Percentiles rank a stretch among this genome's conserved stretches.
Evolutionary conservation across 2,329 filamentous ascomycete species (phyloP).

Genomic region (Amauroascus niger): DNA sequence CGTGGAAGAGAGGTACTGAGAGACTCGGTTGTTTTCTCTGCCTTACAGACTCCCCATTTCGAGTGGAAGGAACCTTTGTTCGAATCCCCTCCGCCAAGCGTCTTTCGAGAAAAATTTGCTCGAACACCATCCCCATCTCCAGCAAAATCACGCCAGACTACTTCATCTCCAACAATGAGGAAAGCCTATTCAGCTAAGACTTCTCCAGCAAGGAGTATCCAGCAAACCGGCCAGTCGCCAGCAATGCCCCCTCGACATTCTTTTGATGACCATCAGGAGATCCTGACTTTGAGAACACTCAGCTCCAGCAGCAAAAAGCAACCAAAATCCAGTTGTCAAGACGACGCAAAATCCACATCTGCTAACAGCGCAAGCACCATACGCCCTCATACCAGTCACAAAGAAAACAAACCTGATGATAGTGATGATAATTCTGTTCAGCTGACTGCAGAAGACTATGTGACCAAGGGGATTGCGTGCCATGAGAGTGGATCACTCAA

Average conservation of each 20-base stretch:
- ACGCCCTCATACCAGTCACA: constrained; percentile 30
- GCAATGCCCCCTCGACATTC: constrained; percentile 10
- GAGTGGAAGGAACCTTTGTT: constrained; percentile 54
- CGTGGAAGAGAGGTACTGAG: constrained; percentile 71
- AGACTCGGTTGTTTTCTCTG: constrained; percentile 51
- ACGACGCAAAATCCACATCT: constrained; percentile 44
- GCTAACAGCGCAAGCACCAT: constrained; percentile 57
- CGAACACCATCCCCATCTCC: constrained; percentile 29
- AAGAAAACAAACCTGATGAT: constrained; percentile 17
- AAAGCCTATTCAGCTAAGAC: constrained; percentile 22
- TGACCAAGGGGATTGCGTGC: constrained; percentile 78
- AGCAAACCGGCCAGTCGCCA: constrained; percentile 5
- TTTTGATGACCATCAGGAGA: constrained; percentile 13
- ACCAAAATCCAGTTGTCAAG: constrained; percentile 22
- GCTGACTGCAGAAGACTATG: constrained; percentile 63
- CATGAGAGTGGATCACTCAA: constrained; percentile 81
- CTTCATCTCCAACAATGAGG: constrained; percentile 24
- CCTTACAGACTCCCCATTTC: constrained; percentile 47
- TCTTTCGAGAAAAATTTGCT: constrained; percentile 19
- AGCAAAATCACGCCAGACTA: constrained; percentile 11
- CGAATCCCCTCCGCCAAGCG: constrained; percentile 30
- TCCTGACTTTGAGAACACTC: neutral
- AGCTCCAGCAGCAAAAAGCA: constrained; percentile 1
- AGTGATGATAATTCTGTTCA: constrained; percentile 4
- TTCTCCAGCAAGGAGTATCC: constrained; percentile 10